Evolutionary conservation across 495 filamentous ascomycete genomes (phyloP), one percentile per base, ranked within the genome.

Genomic region (Penicillium canariense): DNA sequence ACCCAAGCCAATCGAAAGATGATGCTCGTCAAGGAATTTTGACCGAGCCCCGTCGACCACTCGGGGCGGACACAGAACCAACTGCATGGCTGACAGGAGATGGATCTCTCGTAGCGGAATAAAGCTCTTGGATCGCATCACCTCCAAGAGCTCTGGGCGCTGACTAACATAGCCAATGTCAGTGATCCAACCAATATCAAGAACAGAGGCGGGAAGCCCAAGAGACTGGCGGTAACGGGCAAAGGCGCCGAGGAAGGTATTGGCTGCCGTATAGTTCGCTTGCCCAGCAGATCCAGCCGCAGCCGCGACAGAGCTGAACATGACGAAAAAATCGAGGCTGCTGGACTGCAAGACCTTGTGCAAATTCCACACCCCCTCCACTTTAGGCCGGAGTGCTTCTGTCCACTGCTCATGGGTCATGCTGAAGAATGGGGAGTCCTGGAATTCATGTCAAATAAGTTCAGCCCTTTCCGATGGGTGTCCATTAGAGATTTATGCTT

Each of bases 241-340:
- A 39, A 68, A 68, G 8, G 53, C 38, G 45, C 68, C 60, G 9
- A 67, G 55, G 45, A 68, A 70, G 20, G 53, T 50, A 35, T 66
- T 68, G 9, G 63, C 58, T 0, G 60, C 58, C 1, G 63, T 43
- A 40, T 70, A 70, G 28, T 60, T 62, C 5, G 61, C 58, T 48
- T 70, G 66, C 0, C 63, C 63, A 2, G 23, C 30, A 10, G 53
- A 46, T 4, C 66, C 66, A 28, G 55, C 22, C 2, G 58, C 48
- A 8, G 55, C 68, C 5, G 48, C 42, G 8, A 67, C 38, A 5
- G 62, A 68, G 10, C 31, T 40, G 26, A 48, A 48, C 17, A 52
- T 23, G 25, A 58, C 4, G 25, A 58, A 58, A 43, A 58, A 58
- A 25, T 58, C 55, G 5, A 52, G 49, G 4, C n/a, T 12, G 25